A percentile compares a stretch with the other conserved stretches of the same genome.
Evolutionary conservation across 805 yeast genomes (phyloP).

Genomic region (Monosporozyma siamensis): DNA sequence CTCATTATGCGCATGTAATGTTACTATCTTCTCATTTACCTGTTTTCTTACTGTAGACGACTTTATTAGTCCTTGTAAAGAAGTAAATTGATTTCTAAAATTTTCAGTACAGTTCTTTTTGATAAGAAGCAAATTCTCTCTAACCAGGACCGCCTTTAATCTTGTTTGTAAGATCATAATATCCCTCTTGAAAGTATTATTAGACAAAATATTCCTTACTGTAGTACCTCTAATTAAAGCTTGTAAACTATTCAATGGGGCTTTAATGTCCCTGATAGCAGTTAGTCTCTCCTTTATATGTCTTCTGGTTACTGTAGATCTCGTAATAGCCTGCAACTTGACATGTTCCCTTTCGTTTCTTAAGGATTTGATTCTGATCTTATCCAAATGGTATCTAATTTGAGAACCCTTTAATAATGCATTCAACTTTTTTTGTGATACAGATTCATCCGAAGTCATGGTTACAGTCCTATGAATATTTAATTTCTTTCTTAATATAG

Average conservation of each 20-base stretch:
- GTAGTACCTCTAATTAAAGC: conserved; percentile 13
- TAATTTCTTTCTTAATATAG: conserved; percentile 12
- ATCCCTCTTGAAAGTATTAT: not conserved
- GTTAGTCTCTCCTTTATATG: conserved; percentile 1
- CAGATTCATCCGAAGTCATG: conserved; percentile 9
- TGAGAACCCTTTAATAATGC: conserved; percentile 42
- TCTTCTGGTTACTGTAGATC: conserved; percentile 32
- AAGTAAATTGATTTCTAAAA: conserved; percentile 26
- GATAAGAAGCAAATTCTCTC: conserved; percentile 27
- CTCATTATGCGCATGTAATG: conserved; percentile 23
- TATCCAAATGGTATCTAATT: conserved; percentile 21
- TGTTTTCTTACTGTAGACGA: conserved; percentile 21
- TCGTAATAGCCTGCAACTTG: conserved; percentile 32
- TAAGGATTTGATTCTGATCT: conserved; percentile 14
- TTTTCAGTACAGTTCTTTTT: not conserved
- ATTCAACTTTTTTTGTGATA: conserved; percentile 36
- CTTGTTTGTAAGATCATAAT: conserved; percentile 40
- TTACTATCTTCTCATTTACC: not conserved
- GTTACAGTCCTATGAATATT: not conserved
- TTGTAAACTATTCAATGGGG: conserved; percentile 16
- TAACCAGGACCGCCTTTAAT: conserved; percentile 38
- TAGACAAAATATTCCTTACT: not conserved
- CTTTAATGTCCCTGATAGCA: conserved; percentile 4
- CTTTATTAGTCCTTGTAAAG: conserved; percentile 55
- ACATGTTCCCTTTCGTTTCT: conserved; percentile 23